Percentiles rank a stretch among this genome's conserved stretches.
These are phyloP conservation scores for Eucalyptus pumila DNA, from an alignment of 345 rosid species.

Conservation along the genomic window DNA sequence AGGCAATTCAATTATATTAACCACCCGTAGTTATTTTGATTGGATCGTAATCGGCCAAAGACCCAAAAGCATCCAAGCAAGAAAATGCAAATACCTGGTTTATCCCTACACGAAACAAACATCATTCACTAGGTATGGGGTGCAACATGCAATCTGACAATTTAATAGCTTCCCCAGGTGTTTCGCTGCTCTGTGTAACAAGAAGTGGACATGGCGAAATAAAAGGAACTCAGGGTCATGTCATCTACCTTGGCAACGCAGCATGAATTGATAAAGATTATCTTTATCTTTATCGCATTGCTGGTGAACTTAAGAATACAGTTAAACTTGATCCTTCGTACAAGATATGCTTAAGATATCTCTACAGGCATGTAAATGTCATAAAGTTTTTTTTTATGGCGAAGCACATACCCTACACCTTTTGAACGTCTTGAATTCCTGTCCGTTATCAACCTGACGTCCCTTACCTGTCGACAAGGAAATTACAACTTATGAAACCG, in stretches of 20 bases:
- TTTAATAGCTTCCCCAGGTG: not conserved
- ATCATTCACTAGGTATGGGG: not conserved
- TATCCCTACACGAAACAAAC: not conserved
- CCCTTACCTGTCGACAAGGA: constrained; percentile 65
- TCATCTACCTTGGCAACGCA: constrained; percentile 82
- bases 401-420: constrained; percentile 86
- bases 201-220: constrained; percentile 17
- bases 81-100: not conserved
- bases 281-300: constrained; percentile 93
- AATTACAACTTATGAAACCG: not conserved
- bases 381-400: not conserved
- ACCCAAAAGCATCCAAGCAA: not conserved
- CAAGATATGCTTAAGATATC: constrained; percentile 32
- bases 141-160: not conserved
- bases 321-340: constrained; percentile 69
- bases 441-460: constrained; percentile 92
- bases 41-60: not conserved
- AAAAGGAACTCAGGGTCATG: constrained; percentile 49
- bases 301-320: constrained; percentile 91
- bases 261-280: constrained; percentile 91
- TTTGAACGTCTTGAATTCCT: constrained; percentile 88
- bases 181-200: constrained; percentile 8
- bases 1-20: not conserved
- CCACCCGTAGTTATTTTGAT: not conserved
- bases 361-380: constrained; percentile 15